Conservation (phyloP, 805 yeast genomes). For the Kluyveromyces wickerhamii region DNA sequence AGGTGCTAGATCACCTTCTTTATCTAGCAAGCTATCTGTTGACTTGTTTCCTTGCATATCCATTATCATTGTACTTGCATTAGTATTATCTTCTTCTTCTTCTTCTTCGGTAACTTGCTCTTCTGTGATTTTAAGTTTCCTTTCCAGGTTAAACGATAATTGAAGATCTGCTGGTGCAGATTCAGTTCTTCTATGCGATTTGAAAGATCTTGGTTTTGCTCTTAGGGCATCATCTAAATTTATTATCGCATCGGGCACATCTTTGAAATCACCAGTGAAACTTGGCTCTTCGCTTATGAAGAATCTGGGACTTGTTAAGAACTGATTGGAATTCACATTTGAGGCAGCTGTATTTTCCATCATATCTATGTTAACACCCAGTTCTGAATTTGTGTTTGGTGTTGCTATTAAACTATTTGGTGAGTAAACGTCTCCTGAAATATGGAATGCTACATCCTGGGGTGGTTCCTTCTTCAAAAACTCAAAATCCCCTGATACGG, state of each 20-base stretch:
- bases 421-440: background rate
- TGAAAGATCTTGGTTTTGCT: slow-evolving; percentile 26
- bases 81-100: slow-evolving; percentile 4
- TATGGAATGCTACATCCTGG: slow-evolving; percentile 1
- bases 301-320: slow-evolving; percentile 20
- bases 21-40: background rate
- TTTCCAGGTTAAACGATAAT: slow-evolving; percentile 13
- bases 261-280: slow-evolving; percentile 24
- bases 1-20: background rate
- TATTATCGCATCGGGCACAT: slow-evolving; percentile 47
- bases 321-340: background rate
- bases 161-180: slow-evolving; percentile 47
- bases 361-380: background rate
- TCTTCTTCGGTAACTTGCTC: slow-evolving; percentile 14
- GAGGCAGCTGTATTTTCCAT: background rate
- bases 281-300: slow-evolving; percentile 28
- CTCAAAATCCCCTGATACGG: slow-evolving; percentile 82
- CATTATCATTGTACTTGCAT: background rate
- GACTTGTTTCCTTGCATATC: background rate
- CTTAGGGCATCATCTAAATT: slow-evolving; percentile 48
- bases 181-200: slow-evolving; percentile 44
- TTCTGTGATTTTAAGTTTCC: slow-evolving; percentile 9
- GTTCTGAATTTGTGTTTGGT: background rate
- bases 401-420: too few species aligned
- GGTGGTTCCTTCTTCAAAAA: slow-evolving; percentile 24